These are phyloP conservation scores for Saccharomycopsis synnaedendra DNA, from an alignment of 805 yeast species.

Conservation along the genomic window DNA sequence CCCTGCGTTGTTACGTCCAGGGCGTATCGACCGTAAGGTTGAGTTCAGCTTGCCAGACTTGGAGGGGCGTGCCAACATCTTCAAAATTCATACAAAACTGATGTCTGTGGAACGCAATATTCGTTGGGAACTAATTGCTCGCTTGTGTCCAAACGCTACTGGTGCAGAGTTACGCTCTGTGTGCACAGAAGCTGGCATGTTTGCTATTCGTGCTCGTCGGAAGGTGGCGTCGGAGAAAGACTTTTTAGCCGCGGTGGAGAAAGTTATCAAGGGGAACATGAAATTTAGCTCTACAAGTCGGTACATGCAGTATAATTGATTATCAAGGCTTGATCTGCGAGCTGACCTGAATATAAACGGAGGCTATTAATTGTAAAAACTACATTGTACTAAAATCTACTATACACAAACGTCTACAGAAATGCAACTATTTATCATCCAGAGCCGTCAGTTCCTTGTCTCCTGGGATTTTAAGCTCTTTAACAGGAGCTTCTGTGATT, in stretches of 20 bases:
- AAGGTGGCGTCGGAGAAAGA: conserved; percentile 98
- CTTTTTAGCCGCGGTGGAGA: conserved; percentile 93
- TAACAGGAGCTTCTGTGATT: conserved; percentile 5
- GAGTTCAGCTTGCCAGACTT: conserved; percentile 94
- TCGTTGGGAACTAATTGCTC: conserved; percentile 96
- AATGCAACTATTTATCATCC: too few relatives aligned
- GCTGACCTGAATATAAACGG: too few relatives aligned
- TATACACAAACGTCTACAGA: too few relatives aligned
- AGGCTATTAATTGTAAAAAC: too few relatives aligned
- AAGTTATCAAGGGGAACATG: conserved; percentile 96
- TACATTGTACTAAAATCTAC: too few relatives aligned
- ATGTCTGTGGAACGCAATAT: conserved; percentile 97
- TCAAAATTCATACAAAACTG: conserved; percentile 92
- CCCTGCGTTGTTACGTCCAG: conserved; percentile 96
- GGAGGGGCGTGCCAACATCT: conserved; percentile 96
- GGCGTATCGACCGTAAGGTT: conserved; percentile 97
- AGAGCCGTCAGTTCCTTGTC: too few relatives aligned
- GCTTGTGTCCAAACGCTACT: conserved; percentile 95
- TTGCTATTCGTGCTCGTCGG: conserved; percentile 96
- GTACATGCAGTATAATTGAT: conserved; percentile 93
- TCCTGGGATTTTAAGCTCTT: background rate
- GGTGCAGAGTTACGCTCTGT: conserved; percentile 99
- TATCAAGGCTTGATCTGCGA: background rate
- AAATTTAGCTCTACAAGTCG: conserved; percentile 95
- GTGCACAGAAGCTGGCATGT: conserved; percentile 99